phyloP scores from a whole-genome alignment of 116 monocot species.

The Iris pallida region DNA sequence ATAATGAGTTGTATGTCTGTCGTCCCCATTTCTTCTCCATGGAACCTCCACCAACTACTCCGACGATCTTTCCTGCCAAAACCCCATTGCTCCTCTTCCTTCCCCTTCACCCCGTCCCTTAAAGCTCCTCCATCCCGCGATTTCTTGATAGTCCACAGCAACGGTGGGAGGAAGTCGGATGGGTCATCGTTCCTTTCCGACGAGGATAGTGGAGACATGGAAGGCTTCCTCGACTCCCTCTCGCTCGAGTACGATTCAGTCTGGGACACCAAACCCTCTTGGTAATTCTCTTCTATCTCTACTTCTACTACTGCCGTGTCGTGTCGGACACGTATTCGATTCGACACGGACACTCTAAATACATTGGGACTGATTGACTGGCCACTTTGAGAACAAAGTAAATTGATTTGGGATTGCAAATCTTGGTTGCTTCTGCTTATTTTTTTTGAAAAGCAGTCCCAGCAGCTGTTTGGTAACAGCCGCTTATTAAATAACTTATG shows the following conservation, averaged over 20 bases:
- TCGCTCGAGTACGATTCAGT: slow-evolving; percentile 91
- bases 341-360: too few relatives aligned
- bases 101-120: not conserved
- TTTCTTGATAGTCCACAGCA: not conserved
- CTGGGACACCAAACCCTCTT: slow-evolving; percentile 95
- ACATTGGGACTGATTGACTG: too few relatives aligned
- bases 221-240: slow-evolving; percentile 73
- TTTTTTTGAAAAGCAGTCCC: too few relatives aligned
- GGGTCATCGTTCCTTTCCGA: slow-evolving; percentile 54
- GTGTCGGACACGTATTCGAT: too few relatives aligned
- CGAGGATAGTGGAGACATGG: slow-evolving; percentile 77
- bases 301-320: not conserved
- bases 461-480: too few relatives aligned
- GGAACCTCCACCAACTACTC: not conserved
- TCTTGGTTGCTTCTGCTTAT: too few relatives aligned
- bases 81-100: not conserved
- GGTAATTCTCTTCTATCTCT: slow-evolving; percentile 28
- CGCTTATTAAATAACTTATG: too few relatives aligned
- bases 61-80: not conserved
- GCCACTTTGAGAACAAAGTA: too few relatives aligned
- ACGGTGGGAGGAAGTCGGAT: slow-evolving; percentile 12
- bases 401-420: too few relatives aligned
- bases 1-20: too few relatives aligned
- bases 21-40: not conserved
- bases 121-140: not conserved